Base-by-base conservation (phyloP, 371 early-diverging fungal species). In the Choanephora cucurbitarum region DNA sequence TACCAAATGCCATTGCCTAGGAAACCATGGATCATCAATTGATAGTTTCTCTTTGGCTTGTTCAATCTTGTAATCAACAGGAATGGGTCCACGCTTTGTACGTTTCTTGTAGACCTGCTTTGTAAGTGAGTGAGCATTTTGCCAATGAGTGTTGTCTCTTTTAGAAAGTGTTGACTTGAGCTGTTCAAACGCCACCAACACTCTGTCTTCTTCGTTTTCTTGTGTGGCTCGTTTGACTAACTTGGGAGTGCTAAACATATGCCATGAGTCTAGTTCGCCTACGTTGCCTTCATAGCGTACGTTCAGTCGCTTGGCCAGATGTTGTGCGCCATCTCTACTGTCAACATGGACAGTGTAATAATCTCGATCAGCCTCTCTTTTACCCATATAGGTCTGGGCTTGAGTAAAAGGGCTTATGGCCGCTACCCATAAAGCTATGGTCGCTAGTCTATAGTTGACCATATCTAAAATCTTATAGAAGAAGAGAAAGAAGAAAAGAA, bases 1-100 rank as follows among this genome's bases (percentile, higher is more conserved):
- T 64, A 91, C 87, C 80, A 92, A 72, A 75, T 92, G 93, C 94
- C 94, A 94, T 66, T 94, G 94, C 18, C 85, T 73, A 21, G 52
- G 39, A 61, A 93, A 90, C 49, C 84, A 86, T n/a, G 94, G 94
- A 68, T 96, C 96, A 6, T 34, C 23, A 28, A 93, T 88, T 9
- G 53, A 62, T 31, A 79, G 46, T 5, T 57, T 21, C 14, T 51
- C 58, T 44, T 59, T 62, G 17, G 51, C 45, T 9, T 67, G 62
- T n/a, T 50, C 55, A 3, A 58, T 42, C 47, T 47, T 28, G 18
- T 40, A 44, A 10, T 50, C 54, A 17, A 41, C 46, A 31, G 66
- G 69, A n/a, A 75, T 55, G 8, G 63, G 66, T 8, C 49, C 65
- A 44, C 77, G 69, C 46, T 77, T 77, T 33, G 65, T 51, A 44